A percentile compares a stretch with the other conserved stretches of the same genome.
Evolutionary conservation across 2,329 filamentous ascomycete species (phyloP).

Genomic region (Didymella pomorum): DNA sequence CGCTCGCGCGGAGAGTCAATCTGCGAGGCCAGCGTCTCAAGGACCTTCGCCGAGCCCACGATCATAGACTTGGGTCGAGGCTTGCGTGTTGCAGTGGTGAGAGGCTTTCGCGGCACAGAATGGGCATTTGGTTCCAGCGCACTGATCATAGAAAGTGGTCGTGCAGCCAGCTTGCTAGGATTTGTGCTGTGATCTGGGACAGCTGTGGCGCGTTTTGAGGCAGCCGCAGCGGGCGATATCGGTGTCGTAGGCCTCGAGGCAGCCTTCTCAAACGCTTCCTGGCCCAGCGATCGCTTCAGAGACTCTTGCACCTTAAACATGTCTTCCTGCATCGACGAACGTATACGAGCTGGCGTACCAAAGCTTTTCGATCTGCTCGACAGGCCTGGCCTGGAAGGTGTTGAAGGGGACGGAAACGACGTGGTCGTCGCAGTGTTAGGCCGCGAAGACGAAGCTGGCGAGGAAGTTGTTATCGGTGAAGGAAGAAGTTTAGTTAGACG

Average conservation of each 20-base stretch:
- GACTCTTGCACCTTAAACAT: constrained; percentile 15
- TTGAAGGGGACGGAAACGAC: background rate
- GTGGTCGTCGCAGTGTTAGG: constrained; percentile 4
- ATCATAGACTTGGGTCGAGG: constrained; percentile 21
- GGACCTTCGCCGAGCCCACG: constrained; percentile 8
- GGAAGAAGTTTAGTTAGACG: background rate
- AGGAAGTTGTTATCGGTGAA: background rate
- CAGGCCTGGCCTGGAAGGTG: constrained; percentile 3
- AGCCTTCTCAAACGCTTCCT: constrained; percentile 9
- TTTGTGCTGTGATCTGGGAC: background rate
- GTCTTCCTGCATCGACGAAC: constrained; percentile 23
- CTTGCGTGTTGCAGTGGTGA: constrained; percentile 12
- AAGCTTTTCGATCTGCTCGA: constrained; percentile 8
- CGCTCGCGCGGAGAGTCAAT: constrained; percentile 14
- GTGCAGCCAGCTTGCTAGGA: background rate
- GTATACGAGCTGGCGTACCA: constrained; percentile 11
- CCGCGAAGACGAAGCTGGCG: background rate
- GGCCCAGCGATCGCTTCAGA: constrained; percentile 21
- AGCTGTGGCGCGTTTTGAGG: background rate
- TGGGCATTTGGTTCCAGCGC: background rate
- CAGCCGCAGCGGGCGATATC: background rate
- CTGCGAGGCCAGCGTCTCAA: constrained; percentile 11
- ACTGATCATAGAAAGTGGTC: constrained; percentile 5
- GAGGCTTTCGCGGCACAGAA: background rate
- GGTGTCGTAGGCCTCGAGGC: constrained; percentile 6